Evolutionary conservation across 1,284 basidiomycete genomes (phyloP).

Genomic region (Irpex sp.): DNA sequence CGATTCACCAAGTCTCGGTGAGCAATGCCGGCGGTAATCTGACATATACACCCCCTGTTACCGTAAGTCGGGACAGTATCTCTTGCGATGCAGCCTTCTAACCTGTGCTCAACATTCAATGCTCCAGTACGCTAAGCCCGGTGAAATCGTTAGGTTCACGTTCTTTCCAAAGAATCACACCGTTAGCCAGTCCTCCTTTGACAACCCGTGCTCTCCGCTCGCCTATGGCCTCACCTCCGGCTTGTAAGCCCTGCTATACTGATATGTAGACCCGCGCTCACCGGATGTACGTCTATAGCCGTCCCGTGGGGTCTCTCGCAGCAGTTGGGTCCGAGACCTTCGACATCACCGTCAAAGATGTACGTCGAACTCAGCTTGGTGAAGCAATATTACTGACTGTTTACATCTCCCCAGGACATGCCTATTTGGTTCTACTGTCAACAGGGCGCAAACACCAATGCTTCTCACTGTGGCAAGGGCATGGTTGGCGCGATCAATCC

Average conservation of each 20-base stretch:
- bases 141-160: conserved; percentile 59
- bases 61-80: neutral
- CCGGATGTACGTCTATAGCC: conserved; percentile 9
- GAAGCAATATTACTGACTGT: neutral
- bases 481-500: conserved; percentile 17
- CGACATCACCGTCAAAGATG: conserved; percentile 55
- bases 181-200: conserved; percentile 59
- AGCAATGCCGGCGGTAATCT: conserved; percentile 51
- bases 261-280: neutral
- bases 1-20: conserved; percentile 47
- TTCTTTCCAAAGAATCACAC: conserved; percentile 62
- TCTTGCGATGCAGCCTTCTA: no score
- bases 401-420: conserved; percentile 1
- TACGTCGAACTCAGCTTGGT: conserved; percentile 28
- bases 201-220: conserved; percentile 49
- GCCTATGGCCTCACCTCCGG: conserved; percentile 35
- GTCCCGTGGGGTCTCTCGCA: no score
- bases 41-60: conserved; percentile 24
- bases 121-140: conserved; percentile 33
- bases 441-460: neutral
- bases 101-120: no score
- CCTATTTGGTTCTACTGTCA: conserved; percentile 17
- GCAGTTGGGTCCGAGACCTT: conserved; percentile 50
- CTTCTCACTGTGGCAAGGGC: conserved; percentile 16
- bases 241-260: conserved; percentile 43